phyloP scores from a whole-genome alignment of 106 monocot species.

The Cymbidium sinense region DNA sequence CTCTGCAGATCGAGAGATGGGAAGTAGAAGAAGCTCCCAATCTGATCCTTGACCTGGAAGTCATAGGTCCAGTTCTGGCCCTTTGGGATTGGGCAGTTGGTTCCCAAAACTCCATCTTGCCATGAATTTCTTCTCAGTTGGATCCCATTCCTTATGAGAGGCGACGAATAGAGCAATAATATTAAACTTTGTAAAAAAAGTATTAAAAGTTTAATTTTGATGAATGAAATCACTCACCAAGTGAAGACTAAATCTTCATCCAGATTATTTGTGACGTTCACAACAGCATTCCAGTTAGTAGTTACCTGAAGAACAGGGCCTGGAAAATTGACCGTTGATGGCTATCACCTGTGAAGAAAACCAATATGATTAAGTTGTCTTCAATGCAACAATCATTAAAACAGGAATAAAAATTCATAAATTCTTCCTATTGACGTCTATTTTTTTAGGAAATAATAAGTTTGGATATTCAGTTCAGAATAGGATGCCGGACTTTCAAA shows the following conservation, averaged over 20 bases:
- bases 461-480: no score
- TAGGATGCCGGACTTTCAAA: no score
- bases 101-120: constrained; percentile 54
- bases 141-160: constrained; percentile 37
- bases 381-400: background rate
- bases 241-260: constrained; percentile 51
- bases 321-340: constrained; percentile 38
- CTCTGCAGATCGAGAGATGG: constrained; percentile 42
- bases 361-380: background rate
- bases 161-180: background rate
- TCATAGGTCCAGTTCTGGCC: constrained; percentile 54
- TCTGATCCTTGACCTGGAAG: constrained; percentile 56
- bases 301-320: constrained; percentile 34
- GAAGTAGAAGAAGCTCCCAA: constrained; percentile 66
- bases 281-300: constrained; percentile 48
- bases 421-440: no score
- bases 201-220: no score
- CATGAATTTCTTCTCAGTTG: constrained; percentile 43
- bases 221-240: constrained; percentile 20
- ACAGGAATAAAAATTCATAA: no score
- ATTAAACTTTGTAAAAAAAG: background rate
- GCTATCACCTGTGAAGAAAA: constrained; percentile 27
- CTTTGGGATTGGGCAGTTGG: constrained; percentile 43
- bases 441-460: no score
- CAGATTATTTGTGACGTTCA: constrained; percentile 43